A percentile compares a stretch with the other conserved stretches of the same genome.
These are phyloP conservation scores for Barbarea vulgaris DNA, from an alignment of 345 rosid species.

Conservation along the genomic window DNA sequence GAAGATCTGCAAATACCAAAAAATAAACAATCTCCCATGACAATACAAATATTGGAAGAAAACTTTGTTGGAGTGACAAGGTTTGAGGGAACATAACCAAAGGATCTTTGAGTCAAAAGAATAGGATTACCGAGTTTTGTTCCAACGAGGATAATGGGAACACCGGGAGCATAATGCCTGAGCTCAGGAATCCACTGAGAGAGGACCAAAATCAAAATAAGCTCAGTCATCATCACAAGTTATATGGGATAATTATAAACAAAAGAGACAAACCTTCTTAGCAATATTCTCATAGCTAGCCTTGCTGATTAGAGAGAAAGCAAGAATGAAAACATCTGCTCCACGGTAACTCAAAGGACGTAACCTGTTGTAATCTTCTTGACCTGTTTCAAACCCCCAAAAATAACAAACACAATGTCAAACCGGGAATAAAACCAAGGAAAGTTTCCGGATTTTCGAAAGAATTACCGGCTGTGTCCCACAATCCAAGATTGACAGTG, in stretches of 20 bases:
- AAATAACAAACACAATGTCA: slow-evolving; percentile 14
- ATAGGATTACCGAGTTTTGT: slow-evolving; percentile 72
- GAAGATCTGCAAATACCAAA: slow-evolving; percentile 57
- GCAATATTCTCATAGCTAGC: slow-evolving; percentile 97
- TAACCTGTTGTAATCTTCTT: slow-evolving; percentile 88
- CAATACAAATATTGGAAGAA: neutral
- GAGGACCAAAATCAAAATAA: neutral
- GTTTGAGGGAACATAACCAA: neutral
- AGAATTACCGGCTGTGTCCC: slow-evolving; percentile 96
- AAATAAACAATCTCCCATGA: neutral
- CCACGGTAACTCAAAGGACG: slow-evolving; percentile 90
- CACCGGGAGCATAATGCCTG: slow-evolving; percentile 91
- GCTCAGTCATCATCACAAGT: slow-evolving; percentile 4
- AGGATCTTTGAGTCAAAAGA: slow-evolving; percentile 1
- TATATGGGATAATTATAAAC: neutral
- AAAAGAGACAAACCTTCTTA: slow-evolving; percentile 63
- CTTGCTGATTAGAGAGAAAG: slow-evolving; percentile 96
- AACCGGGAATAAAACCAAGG: neutral
- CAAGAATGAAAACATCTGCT: slow-evolving; percentile 93
- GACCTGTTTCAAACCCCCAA: slow-evolving; percentile 56
- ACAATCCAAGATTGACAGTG: slow-evolving; percentile 88
- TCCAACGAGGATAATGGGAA: slow-evolving; percentile 84
- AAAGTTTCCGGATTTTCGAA: neutral
- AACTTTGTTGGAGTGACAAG: neutral
- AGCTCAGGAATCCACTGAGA: slow-evolving; percentile 94